Evolutionary conservation across 208 protist species (phyloP).

Genomic region (Wallacemonas sp.): DNA sequence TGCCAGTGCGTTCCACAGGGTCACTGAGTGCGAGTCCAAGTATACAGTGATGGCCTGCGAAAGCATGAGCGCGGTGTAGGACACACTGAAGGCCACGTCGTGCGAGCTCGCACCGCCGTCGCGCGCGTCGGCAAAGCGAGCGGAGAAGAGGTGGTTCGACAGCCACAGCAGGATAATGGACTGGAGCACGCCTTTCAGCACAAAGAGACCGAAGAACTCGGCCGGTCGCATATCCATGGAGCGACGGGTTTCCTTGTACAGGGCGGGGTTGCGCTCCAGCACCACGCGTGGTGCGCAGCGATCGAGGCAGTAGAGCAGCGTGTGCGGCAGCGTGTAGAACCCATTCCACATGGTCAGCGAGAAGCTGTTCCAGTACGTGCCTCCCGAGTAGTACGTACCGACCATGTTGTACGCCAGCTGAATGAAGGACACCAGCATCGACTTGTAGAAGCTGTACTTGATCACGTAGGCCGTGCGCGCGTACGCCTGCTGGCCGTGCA

Average conservation of each 20-base stretch:
- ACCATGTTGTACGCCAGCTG: slow-evolving; percentile 89
- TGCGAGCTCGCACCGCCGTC: slow-evolving; percentile 45
- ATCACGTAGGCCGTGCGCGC: slow-evolving; percentile 91
- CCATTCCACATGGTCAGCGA: slow-evolving; percentile 91
- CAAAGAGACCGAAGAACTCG: slow-evolving; percentile 76
- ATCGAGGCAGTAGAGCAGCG: slow-evolving; percentile 91
- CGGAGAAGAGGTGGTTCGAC: slow-evolving; percentile 39
- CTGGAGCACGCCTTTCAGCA: slow-evolving; percentile 79
- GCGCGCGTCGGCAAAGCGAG: slow-evolving; percentile 32
- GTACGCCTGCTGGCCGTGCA: slow-evolving; percentile 95
- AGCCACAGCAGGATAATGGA: slow-evolving; percentile 68
- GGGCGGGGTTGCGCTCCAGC: slow-evolving; percentile 63
- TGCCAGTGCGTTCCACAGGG: slow-evolving; percentile 58
- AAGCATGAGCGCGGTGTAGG: slow-evolving; percentile 88
- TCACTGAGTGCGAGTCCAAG: slow-evolving; percentile 86
- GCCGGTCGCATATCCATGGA: slow-evolving; percentile 48
- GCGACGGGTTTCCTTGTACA: slow-evolving; percentile 77
- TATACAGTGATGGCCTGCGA: slow-evolving; percentile 86
- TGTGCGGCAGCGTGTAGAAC: slow-evolving; percentile 89
- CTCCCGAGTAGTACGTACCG: slow-evolving; percentile 69
- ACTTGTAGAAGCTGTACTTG: slow-evolving; percentile 98
- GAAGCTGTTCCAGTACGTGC: slow-evolving; percentile 92
- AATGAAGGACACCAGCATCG: slow-evolving; percentile 93
- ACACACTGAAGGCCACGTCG: slow-evolving; percentile 78
- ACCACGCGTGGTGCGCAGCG: slow-evolving; percentile 73